Conservation (phyloP, 2,329 filamentous ascomycete genomes). For the Colletotrichum cereale region DNA sequence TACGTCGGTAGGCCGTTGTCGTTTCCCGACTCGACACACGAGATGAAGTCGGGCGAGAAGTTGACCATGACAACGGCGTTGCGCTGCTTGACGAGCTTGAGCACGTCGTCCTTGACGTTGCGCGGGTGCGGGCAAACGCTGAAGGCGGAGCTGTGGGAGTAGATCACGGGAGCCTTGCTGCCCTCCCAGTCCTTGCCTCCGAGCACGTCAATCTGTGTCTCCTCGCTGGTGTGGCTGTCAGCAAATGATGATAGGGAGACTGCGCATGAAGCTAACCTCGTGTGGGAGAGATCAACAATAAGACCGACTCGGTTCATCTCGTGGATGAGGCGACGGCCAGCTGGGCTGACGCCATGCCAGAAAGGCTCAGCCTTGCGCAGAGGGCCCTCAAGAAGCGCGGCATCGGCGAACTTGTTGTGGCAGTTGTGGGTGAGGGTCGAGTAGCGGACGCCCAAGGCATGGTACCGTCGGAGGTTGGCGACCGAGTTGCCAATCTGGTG, state of each 20-base stretch:
- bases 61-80: slow-evolving; percentile 92
- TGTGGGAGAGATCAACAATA: slow-evolving; percentile 90
- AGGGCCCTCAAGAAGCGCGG: slow-evolving; percentile 74
- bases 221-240: slow-evolving; percentile 63
- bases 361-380: slow-evolving; percentile 65
- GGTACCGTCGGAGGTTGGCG: slow-evolving; percentile 79
- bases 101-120: slow-evolving; percentile 88
- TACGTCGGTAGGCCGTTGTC: slow-evolving; percentile 76
- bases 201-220: slow-evolving; percentile 89
- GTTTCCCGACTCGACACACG: slow-evolving; percentile 72
- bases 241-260: not conserved
- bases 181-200: slow-evolving; percentile 76
- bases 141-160: slow-evolving; percentile 87
- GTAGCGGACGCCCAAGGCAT: slow-evolving; percentile 86
- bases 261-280: slow-evolving; percentile 51
- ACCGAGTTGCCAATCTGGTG: slow-evolving; percentile 93
- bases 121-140: slow-evolving; percentile 87
- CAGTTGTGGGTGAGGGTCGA: slow-evolving; percentile 94
- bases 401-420: slow-evolving; percentile 90
- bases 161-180: slow-evolving; percentile 86
- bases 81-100: slow-evolving; percentile 79
- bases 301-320: slow-evolving; percentile 97
- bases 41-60: slow-evolving; percentile 85
- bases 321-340: slow-evolving; percentile 75
- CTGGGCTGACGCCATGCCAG: slow-evolving; percentile 79